Percentiles rank a stretch among this genome's conserved stretches.
Conservation (phyloP, 1,284 basidiomycete species). For the Rhizoctonia solani region DNA sequence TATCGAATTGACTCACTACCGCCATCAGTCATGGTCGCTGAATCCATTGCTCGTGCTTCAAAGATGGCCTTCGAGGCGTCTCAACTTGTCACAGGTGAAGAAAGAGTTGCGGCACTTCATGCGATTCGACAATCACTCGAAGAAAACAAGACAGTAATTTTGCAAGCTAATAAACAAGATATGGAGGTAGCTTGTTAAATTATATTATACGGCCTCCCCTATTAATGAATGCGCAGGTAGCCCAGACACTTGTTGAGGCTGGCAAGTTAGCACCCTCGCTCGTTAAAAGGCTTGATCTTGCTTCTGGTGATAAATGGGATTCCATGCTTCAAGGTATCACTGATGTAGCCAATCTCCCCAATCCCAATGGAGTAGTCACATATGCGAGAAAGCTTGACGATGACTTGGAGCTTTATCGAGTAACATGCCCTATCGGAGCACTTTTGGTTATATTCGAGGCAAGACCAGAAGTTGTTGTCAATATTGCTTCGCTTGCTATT, state of each 20-base stretch:
- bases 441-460: conserved; percentile 98
- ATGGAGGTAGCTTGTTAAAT: conserved; percentile 58
- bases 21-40: conserved; percentile 41
- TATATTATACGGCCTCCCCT: conserved; percentile 1
- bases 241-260: conserved; percentile 72
- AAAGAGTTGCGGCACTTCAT: conserved; percentile 72
- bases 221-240: conserved; percentile 57
- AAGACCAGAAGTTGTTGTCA: conserved; percentile 96
- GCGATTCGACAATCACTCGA: conserved; percentile 71
- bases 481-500: conserved; percentile 94
- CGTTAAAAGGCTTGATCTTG: conserved; percentile 85
- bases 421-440: conserved; percentile 97
- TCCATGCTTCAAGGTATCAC: conserved; percentile 88
- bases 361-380: conserved; percentile 85
- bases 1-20: conserved; percentile 23
- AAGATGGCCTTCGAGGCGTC: conserved; percentile 84
- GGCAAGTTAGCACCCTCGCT: conserved; percentile 84
- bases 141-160: conserved; percentile 64
- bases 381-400: conserved; percentile 90
- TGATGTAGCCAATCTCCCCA: conserved; percentile 84
- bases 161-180: conserved; percentile 80
- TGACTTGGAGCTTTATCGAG: conserved; percentile 84
- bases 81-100: conserved; percentile 70
- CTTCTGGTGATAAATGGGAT: conserved; percentile 88
- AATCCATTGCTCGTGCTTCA: conserved; percentile 71